These are phyloP conservation scores for Boletus tylopilopsis DNA, from an alignment of 768 basidiomycete genomes.

Conservation along the genomic window DNA sequence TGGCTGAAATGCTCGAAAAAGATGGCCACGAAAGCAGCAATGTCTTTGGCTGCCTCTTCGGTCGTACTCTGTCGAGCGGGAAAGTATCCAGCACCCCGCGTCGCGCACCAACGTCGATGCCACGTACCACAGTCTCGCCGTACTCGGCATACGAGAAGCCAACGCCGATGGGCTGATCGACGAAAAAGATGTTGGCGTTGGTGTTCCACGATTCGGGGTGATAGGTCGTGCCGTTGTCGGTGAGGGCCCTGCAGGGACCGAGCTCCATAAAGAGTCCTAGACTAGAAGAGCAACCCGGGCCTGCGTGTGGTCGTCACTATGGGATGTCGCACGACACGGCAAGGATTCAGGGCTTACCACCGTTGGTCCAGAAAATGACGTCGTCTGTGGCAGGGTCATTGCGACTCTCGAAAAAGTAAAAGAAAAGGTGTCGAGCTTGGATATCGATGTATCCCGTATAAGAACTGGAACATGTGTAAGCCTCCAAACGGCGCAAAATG, in stretches of 20 bases:
- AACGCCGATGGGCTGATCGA: slow-evolving; percentile 44
- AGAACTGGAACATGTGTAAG: slow-evolving; percentile 30
- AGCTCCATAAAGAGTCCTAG: slow-evolving; percentile 70
- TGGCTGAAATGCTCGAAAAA: slow-evolving; percentile 73
- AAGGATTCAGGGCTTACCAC: slow-evolving; percentile 42
- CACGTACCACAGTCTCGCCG: slow-evolving; percentile 37
- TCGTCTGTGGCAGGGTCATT: slow-evolving; percentile 53
- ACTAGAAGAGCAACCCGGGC: slow-evolving; percentile 53
- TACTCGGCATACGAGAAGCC: slow-evolving; percentile 47
- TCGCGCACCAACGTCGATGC: not conserved
- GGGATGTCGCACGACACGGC: not conserved
- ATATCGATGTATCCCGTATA: slow-evolving; percentile 71
- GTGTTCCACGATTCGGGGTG: slow-evolving; percentile 66
- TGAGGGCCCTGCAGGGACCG: slow-evolving; percentile 67
- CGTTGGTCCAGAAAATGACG: slow-evolving; percentile 57
- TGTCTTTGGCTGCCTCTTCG: slow-evolving; percentile 65
- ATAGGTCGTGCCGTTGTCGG: slow-evolving; percentile 46
- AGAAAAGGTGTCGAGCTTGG: slow-evolving; percentile 61
- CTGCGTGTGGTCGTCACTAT: slow-evolving; percentile 9
- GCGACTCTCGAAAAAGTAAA: slow-evolving; percentile 75
- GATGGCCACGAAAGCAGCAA: slow-evolving; percentile 66
- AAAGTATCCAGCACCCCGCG: not conserved
- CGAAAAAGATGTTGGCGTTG: slow-evolving; percentile 50
- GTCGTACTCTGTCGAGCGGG: slow-evolving; percentile 45
- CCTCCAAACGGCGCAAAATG: not conserved